phyloP scores from a whole-genome alignment of 805 yeast genomes.

The Candida odintsovae region DNA sequence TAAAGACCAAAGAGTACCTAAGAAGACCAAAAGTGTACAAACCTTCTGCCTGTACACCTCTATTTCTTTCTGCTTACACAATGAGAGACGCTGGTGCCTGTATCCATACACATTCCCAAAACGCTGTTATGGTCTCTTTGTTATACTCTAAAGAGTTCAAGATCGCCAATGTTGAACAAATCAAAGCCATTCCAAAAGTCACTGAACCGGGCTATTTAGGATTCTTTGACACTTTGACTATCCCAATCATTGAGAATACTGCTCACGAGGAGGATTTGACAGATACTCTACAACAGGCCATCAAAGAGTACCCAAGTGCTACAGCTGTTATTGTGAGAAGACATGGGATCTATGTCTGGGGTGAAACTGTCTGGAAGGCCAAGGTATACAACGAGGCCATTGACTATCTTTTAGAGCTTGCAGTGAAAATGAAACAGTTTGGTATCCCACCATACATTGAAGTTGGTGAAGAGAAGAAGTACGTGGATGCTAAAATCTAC shows the following conservation, averaged over 20 bases:
- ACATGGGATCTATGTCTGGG: slow-evolving; percentile 98
- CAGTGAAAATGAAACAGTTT: slow-evolving; percentile 70
- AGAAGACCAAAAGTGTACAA: slow-evolving; percentile 62
- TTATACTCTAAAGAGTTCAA: slow-evolving; percentile 65
- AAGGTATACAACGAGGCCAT: slow-evolving; percentile 90
- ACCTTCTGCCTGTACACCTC: slow-evolving; percentile 93
- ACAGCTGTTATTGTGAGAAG: slow-evolving; percentile 87
- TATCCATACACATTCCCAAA: slow-evolving; percentile 90
- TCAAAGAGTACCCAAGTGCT: slow-evolving; percentile 65
- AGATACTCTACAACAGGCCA: slow-evolving; percentile 56
- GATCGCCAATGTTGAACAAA: slow-evolving; percentile 82
- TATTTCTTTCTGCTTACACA: slow-evolving; percentile 63
- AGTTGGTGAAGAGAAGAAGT: slow-evolving; percentile 29
- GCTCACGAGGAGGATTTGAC: slow-evolving; percentile 84
- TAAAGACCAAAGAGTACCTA: slow-evolving; percentile 44
- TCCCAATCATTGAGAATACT: slow-evolving; percentile 89
- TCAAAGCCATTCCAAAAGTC: slow-evolving; percentile 74
- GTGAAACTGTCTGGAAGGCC: slow-evolving; percentile 86
- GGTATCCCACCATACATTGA: slow-evolving; percentile 50
- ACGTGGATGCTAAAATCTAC: slow-evolving; percentile 18
- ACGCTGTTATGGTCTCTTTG: slow-evolving; percentile 76
- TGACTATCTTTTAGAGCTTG: slow-evolving; percentile 81
- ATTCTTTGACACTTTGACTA: slow-evolving; percentile 66
- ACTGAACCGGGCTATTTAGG: slow-evolving; percentile 54
- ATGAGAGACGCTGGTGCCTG: slow-evolving; percentile 84